Evolutionary conservation across 1,284 basidiomycete genomes (phyloP), one percentile per base, ranked within the genome.

Genomic region (Ceratobasidium papillatum): DNA sequence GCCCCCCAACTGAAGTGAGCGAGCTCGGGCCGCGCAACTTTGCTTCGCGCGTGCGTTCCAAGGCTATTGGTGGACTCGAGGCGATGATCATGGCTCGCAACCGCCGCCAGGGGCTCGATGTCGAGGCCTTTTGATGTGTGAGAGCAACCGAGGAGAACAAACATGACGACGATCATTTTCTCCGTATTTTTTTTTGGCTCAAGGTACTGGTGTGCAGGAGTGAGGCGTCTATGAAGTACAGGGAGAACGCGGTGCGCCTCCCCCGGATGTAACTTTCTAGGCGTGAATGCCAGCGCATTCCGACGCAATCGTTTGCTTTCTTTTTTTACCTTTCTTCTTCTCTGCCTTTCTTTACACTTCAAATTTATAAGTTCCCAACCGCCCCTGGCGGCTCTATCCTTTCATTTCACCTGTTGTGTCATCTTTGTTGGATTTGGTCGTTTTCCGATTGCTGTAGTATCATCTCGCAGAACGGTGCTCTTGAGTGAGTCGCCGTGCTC

Each of bases 11-110:
- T 32, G 92, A 91, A 80, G 88, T 89, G 75, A 93, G 94, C 79
- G 94, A 95, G 81, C 87, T 96, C 52, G 90, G 91, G n/a, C 89
- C 91, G 61, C 92, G 92, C 86, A 96, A 96, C 83, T 96, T 96
- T 84, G 94, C 94, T 19, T 89, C 89, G 27, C 88, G 93, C 78
- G 90, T 91, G 81, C 86, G 91, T 82, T 87, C 90, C 80, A 88
- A 90, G 84, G 91, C 91, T n/a, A 91, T 94, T 75, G 92, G 90
- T 45, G 91, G 91, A 36, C 83, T 92, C 63, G 89, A 89, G 72
- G 87, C 88, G 79, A 86, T 93, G 79, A 88, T 93, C 84, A 90
- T 87, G 79, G 90, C 91, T 65, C 87, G 92, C 76, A 91, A 92
- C 84, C 86, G 89, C 79, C 85, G 91, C 77, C 90, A 90, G 63